These are phyloP conservation scores for Thraustotheca clavata DNA, from an alignment of 352 stramenopile species.

Conservation along the genomic window DNA sequence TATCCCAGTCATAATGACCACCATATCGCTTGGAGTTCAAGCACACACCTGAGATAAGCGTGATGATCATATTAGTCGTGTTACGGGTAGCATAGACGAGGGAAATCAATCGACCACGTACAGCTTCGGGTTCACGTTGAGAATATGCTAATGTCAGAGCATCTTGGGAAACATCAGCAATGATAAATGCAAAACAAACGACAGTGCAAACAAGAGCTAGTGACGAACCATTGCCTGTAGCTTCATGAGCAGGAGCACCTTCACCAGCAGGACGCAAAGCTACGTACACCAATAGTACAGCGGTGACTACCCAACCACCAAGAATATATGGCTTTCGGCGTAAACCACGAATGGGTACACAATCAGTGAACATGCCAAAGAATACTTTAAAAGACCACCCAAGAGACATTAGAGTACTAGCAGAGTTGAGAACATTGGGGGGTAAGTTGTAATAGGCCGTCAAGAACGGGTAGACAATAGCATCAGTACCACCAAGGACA, in stretches of 20 bases:
- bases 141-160: constrained; percentile 9
- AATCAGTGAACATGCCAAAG: constrained; percentile 24
- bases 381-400: constrained; percentile 26
- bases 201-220: constrained; percentile 15
- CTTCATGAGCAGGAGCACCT: neutral
- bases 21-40: neutral
- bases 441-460: constrained; percentile 43
- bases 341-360: constrained; percentile 21
- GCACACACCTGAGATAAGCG: neutral
- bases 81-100: neutral
- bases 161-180: constrained; percentile 16
- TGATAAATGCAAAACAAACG: constrained; percentile 17
- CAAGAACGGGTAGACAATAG: constrained; percentile 35
- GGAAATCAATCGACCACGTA: constrained; percentile 13
- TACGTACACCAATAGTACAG: neutral
- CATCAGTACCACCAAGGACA: constrained; percentile 26
- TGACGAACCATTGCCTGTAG: neutral
- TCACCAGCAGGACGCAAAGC: neutral
- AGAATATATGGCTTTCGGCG: constrained; percentile 17
- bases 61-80: neutral
- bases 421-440: constrained; percentile 31
- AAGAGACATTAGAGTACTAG: constrained; percentile 41
- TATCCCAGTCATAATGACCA: constrained; percentile 6
- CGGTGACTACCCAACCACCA: constrained; percentile 4
- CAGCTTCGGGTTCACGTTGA: constrained; percentile 6